phyloP scores from a whole-genome alignment of 345 rosid genomes.

The Brassica juncea region DNA sequence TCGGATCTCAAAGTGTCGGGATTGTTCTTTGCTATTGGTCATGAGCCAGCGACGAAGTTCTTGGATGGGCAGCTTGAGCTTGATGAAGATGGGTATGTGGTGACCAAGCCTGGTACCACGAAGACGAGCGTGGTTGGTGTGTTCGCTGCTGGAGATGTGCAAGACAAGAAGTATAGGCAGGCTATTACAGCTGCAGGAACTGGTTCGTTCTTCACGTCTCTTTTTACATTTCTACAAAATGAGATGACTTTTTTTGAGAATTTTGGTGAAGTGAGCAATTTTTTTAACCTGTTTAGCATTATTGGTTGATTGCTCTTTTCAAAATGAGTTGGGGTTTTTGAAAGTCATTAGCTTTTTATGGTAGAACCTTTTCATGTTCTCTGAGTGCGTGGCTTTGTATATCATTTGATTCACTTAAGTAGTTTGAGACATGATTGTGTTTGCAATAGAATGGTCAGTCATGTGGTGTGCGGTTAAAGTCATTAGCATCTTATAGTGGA shows the following conservation, averaged over 20 bases:
- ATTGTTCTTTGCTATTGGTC: conserved; percentile 94
- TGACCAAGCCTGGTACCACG: conserved; percentile 80
- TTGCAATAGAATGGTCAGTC: not conserved
- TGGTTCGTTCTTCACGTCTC: conserved; percentile 45
- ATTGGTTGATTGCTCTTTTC: conserved; percentile 2
- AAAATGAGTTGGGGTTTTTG: not conserved
- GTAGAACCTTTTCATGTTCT: conserved; percentile 2
- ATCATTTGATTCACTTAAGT: not conserved
- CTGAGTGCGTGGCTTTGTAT: not conserved
- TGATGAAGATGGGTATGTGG: conserved; percentile 79
- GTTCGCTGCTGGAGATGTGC: conserved; percentile 98
- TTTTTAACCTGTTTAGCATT: not conserved
- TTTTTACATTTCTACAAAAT: not conserved
- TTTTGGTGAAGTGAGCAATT: not conserved
- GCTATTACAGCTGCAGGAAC: conserved; percentile 97
- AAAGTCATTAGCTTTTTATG: conserved; percentile 14
- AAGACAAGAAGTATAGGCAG: conserved; percentile 98
- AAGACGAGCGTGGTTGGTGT: conserved; percentile 83
- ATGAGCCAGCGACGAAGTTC: conserved; percentile 95
- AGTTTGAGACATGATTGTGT: conserved; percentile 10
- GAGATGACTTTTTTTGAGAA: not conserved
- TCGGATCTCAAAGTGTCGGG: conserved; percentile 78
- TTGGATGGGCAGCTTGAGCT: conserved; percentile 82
- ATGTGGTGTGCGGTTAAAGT: not conserved
- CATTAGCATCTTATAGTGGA: not conserved